Base-by-base conservation (phyloP, 2,329 filamentous ascomycete genomes). In the Colletotrichum scovillei region DNA sequence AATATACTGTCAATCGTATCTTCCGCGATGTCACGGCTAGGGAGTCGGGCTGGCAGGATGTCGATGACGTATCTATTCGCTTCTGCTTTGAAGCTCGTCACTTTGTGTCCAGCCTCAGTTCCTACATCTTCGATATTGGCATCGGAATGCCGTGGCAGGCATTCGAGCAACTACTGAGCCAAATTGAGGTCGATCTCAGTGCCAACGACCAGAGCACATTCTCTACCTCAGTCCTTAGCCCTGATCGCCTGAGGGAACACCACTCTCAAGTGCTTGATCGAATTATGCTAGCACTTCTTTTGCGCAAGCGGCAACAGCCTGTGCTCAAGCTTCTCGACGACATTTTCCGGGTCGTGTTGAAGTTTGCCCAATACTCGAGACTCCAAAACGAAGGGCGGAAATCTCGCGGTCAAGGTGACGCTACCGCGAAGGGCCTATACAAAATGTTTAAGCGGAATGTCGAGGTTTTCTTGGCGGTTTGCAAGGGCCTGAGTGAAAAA, bases 101-200 rank as follows among this genome's bases (percentile, higher is more conserved):
- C 80, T 95, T 98, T 76, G 87, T 97, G 28, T 88, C 90, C 0
- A 90, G 90, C 11, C 82, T 98, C 0, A 89, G 91, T 52, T 89
- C 92, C 1, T 97, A 98, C 79, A 93, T 95, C 77, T 92, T 97
- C 75, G 94, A 96, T 71, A 89, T 91, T 0, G 95, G 93, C 1
- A 92, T 98, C 63, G 88, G 89, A 8, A 86, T 88, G 19, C 91
- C 92, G 0, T 98, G 96, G 95, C 84, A 84, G 26, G 84, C 85
- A 0, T 96, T 98, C 73, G 90, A 93, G 62, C 79, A 79, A 0
- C 92, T 91, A 76, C 85, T 98, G 0, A 85, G 91, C 30, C 86
- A 84, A 9, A 86, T 97, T 16, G 89, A 96, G 80, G 78, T 78
- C 2, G 86, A 86, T 22, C 83, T 96, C 0, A 82, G 84, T 16